Conservation (phyloP, 768 basidiomycete genomes). For the Rhodocollybia butyracea region DNA sequence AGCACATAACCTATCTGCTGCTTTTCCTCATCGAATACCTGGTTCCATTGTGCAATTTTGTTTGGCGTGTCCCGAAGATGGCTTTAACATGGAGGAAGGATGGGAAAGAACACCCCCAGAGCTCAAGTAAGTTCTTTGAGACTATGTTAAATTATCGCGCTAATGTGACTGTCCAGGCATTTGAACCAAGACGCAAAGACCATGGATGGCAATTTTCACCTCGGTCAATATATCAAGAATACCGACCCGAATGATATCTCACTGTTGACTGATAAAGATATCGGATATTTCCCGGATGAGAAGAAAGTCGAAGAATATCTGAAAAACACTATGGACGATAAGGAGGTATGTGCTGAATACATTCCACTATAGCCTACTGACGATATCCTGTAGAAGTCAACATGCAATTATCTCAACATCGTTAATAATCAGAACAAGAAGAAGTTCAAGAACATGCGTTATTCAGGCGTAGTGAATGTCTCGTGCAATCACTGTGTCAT, state of each 20-base stretch:
- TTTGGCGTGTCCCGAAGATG: constrained; percentile 24
- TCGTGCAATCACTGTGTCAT: constrained; percentile 18
- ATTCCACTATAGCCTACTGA: background rate
- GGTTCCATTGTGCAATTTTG: constrained; percentile 18
- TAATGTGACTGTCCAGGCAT: background rate
- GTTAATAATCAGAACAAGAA: constrained; percentile 20
- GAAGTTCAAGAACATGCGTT: constrained; percentile 18
- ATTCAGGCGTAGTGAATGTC: constrained; percentile 18
- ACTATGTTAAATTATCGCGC: background rate
- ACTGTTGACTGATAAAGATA: constrained; percentile 10
- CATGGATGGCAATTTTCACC: constrained; percentile 19
- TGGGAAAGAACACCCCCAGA: background rate
- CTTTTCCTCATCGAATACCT: constrained; percentile 9
- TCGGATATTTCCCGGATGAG: constrained; percentile 15
- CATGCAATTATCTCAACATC: constrained; percentile 18
- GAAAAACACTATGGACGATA: background rate
- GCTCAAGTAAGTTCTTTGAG: constrained; percentile 12
- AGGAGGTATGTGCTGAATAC: background rate
- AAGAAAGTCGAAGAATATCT: constrained; percentile 14
- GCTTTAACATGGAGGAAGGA: constrained; percentile 23
- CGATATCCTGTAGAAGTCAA: constrained; percentile 15
- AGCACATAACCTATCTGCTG: constrained; percentile 14
- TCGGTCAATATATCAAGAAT: constrained; percentile 16
- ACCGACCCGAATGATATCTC: constrained; percentile 19
- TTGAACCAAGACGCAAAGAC: constrained; percentile 7